These are phyloP conservation scores for Chytriomyces confervae DNA, from an alignment of 192 early-diverging fungal genomes.

Conservation along the genomic window DNA sequence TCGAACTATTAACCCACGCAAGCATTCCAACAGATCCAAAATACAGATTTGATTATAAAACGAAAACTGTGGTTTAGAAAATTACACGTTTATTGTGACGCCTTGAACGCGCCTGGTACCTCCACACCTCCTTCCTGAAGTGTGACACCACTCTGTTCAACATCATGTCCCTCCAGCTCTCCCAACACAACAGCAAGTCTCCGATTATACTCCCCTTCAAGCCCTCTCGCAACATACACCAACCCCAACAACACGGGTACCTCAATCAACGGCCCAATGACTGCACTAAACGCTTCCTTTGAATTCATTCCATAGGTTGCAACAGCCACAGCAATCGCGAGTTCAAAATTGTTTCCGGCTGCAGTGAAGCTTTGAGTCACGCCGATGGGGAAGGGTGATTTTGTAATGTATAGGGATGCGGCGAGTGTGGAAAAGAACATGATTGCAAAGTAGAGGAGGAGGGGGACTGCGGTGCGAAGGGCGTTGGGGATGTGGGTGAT, in stretches of 20 bases:
- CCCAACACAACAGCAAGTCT: constrained; percentile 8
- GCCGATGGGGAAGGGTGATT: constrained; percentile 52
- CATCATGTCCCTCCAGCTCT: not conserved
- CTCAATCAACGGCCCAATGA: constrained; percentile 74
- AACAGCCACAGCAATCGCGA: constrained; percentile 76
- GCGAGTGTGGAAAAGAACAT: constrained; percentile 57
- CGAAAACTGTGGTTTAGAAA: too few relatives aligned
- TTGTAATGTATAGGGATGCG: constrained; percentile 35
- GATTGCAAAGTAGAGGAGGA: constrained; percentile 68
- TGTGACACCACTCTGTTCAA: not conserved
- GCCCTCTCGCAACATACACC: constrained; percentile 47
- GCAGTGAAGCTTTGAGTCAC: constrained; percentile 72
- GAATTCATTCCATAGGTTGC: constrained; percentile 71
- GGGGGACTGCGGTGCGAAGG: constrained; percentile 63
- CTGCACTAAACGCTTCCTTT: constrained; percentile 64
- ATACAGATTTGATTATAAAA: too few relatives aligned
- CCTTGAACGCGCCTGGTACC: too few relatives aligned
- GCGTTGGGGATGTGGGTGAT: constrained; percentile 66
- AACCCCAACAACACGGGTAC: constrained; percentile 68
- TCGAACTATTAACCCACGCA: too few relatives aligned
- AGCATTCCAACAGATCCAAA: too few relatives aligned
- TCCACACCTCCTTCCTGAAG: too few relatives aligned
- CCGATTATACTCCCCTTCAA: constrained; percentile 13
- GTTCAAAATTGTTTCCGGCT: constrained; percentile 73
- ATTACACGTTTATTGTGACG: too few relatives aligned